Evolutionary conservation across 805 yeast species (phyloP).

Genomic region (Kodamaea hsintzibuensis): DNA sequence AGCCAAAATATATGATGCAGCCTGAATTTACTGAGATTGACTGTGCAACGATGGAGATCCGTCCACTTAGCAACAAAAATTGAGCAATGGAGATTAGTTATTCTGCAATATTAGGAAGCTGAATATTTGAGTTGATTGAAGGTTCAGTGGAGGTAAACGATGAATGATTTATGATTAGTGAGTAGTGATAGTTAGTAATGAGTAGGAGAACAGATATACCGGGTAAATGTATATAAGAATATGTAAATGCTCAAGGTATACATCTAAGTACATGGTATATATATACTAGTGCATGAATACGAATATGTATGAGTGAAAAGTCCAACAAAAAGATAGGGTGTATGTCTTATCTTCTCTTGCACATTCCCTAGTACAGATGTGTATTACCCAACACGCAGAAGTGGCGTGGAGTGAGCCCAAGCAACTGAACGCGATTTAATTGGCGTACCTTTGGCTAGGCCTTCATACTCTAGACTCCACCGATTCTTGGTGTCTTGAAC

Average conservation of each 20-base stretch:
- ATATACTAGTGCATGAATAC: no score
- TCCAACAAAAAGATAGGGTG: no score
- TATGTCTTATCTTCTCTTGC: not conserved
- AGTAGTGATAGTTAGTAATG: no score
- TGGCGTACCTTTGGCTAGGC: not conserved
- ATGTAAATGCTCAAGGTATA: no score
- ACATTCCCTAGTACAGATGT: not conserved
- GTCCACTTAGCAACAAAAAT: not conserved
- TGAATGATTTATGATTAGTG: no score
- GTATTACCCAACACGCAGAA: not conserved
- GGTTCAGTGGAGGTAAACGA: no score
- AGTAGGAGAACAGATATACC: no score
- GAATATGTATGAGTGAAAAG: no score
- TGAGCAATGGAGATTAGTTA: not conserved
- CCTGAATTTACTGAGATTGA: not conserved
- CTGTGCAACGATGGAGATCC: not conserved
- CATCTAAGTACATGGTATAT: no score
- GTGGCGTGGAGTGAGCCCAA: not conserved
- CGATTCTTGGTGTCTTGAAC: not conserved
- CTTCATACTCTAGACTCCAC: not conserved
- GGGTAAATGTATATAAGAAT: no score
- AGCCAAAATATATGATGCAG: not conserved
- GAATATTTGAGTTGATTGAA: not conserved
- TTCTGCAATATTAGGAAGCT: no score
- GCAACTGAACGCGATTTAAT: not conserved